Conservation (phyloP, 192 early-diverging fungal genomes). For the Thamnidium elegans region DNA sequence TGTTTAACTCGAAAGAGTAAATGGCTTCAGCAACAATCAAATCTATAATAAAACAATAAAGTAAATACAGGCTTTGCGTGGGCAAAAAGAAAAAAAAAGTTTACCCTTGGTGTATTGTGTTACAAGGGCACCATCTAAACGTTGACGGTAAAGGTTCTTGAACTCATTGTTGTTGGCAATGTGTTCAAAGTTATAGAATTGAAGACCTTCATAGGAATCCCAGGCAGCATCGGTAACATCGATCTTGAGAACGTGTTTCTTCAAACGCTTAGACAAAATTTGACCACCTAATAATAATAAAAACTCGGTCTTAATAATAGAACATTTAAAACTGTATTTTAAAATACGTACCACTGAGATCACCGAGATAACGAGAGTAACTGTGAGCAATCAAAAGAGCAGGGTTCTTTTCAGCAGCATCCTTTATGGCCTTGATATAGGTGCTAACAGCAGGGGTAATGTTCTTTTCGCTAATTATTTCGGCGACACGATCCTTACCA, state of each 20-base stretch:
- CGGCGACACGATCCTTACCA: slow-evolving; percentile 36
- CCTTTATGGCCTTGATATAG: slow-evolving; percentile 48
- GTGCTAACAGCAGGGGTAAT: slow-evolving; percentile 46
- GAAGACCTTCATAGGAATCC: slow-evolving; percentile 40
- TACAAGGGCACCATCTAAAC: slow-evolving; percentile 41
- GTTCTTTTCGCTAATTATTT: slow-evolving; percentile 21
- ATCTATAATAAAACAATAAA: slow-evolving; percentile 7
- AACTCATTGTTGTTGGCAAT: slow-evolving; percentile 42
- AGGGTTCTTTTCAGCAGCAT: slow-evolving; percentile 34
- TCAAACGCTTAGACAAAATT: slow-evolving; percentile 48
- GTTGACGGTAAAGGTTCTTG: slow-evolving; percentile 47
- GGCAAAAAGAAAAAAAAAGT: too few species aligned
- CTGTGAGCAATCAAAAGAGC: slow-evolving; percentile 51
- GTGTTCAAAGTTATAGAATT: slow-evolving; percentile 49
- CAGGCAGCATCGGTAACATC: slow-evolving; percentile 35
- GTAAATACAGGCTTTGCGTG: neutral
- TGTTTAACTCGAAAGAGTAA: slow-evolving; percentile 29
- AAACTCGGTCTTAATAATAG: neutral
- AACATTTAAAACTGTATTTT: neutral
- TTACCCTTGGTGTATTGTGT: slow-evolving; percentile 32
- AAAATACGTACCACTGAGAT: slow-evolving; percentile 38
- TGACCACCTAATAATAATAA: slow-evolving; percentile 39
- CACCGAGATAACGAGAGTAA: slow-evolving; percentile 56
- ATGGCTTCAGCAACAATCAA: slow-evolving; percentile 29
- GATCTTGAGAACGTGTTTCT: slow-evolving; percentile 43